Conservation (phyloP, 495 filamentous ascomycete genomes). For the Neurospora tetrasperma region DNA sequence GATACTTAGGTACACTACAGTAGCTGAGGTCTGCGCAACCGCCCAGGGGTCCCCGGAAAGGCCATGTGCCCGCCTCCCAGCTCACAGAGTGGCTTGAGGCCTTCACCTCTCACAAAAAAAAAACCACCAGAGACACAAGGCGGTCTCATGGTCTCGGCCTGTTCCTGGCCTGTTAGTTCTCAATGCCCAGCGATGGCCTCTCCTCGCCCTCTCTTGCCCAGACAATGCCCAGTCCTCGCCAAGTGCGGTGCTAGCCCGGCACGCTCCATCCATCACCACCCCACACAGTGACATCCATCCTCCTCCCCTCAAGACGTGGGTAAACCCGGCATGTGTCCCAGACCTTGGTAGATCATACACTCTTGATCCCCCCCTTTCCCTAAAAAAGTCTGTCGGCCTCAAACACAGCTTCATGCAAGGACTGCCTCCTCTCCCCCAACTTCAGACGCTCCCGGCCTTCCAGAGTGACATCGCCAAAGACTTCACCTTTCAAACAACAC, state of each 20-base stretch:
- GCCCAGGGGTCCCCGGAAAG: neutral
- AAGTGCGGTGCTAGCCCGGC: neutral
- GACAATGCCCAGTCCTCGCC: neutral
- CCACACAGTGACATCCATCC: neutral
- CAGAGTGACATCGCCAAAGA: neutral
- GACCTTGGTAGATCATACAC: conserved; percentile 29
- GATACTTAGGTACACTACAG: no score
- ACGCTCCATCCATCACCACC: neutral
- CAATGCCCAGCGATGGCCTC: no score
- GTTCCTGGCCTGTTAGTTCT: neutral
- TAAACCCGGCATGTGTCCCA: conserved; percentile 18
- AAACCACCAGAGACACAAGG: neutral
- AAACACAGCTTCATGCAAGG: neutral
- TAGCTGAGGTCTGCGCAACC: neutral
- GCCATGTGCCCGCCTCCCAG: neutral
- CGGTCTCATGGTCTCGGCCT: neutral
- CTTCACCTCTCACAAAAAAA: neutral
- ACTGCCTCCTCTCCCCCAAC: neutral
- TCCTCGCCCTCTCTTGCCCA: neutral
- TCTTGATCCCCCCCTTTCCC: conserved; percentile 22
- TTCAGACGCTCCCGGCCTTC: neutral
- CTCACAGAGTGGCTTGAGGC: neutral
- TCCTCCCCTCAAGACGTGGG: neutral
- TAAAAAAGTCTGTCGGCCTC: conserved; percentile 19
- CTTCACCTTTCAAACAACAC: neutral